Percentiles rank a stretch among this genome's conserved stretches.
Conservation (phyloP, 1,139 yeast genomes). For the Pichia sp. region DNA sequence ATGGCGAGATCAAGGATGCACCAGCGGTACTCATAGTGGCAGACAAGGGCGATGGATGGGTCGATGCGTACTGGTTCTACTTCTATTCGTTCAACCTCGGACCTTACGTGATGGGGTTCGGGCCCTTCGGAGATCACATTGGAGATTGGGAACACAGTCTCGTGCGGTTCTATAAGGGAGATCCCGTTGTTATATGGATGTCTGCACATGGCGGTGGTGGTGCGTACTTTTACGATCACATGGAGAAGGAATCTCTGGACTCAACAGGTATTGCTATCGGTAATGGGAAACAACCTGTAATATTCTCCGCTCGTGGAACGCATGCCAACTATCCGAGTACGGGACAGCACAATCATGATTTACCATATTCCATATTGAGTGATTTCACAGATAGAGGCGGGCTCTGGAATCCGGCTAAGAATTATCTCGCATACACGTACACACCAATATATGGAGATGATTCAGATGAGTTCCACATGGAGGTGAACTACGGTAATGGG, state of each 20-base stretch:
- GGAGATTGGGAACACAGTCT: slow-evolving; percentile 99
- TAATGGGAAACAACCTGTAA: slow-evolving; percentile 46
- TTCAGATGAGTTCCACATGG: slow-evolving; percentile 1
- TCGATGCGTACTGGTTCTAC: slow-evolving; percentile 94
- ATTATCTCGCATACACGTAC: slow-evolving; percentile 73
- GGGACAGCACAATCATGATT: slow-evolving; percentile 93
- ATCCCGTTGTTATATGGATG: slow-evolving; percentile 94
- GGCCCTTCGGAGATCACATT: slow-evolving; percentile 94
- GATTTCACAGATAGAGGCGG: slow-evolving; percentile 96
- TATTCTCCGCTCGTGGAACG: slow-evolving; percentile 90
- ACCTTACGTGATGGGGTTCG: slow-evolving; percentile 95
- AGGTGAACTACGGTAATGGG: slow-evolving; percentile 34
- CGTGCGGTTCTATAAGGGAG: slow-evolving; percentile 74
- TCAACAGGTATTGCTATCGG: slow-evolving; percentile 10
- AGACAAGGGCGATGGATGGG: slow-evolving; percentile 89
- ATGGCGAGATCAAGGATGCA: slow-evolving; percentile 66
- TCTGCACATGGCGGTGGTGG: slow-evolving; percentile 98
- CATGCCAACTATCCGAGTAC: slow-evolving; percentile 96
- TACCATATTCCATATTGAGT: slow-evolving; percentile 82
- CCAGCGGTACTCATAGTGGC: slow-evolving; percentile 80
- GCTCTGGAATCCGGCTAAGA: slow-evolving; percentile 85
- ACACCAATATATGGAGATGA: slow-evolving; percentile 54
- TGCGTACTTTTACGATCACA: slow-evolving; percentile 68
- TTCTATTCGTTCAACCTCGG: slow-evolving; percentile 93
- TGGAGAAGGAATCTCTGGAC: slow-evolving; percentile 37